Conservation (phyloP, 2,329 filamentous ascomycete species). For the Epichloe coenophiala region DNA sequence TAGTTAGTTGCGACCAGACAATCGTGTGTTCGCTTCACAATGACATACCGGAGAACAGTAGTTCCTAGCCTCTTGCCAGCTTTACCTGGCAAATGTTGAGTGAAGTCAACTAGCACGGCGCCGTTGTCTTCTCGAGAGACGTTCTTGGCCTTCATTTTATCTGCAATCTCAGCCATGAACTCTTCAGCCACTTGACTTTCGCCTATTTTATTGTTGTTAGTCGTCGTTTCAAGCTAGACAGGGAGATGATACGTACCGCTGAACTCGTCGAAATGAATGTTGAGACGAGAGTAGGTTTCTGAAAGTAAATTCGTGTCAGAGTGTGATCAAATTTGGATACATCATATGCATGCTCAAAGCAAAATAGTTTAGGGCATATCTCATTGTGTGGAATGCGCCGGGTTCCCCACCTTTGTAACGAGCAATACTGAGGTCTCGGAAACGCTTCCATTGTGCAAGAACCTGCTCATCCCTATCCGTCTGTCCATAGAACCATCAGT, state of each 20-base stretch:
- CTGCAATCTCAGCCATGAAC: conserved; percentile 50
- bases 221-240: not conserved
- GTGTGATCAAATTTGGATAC: not conserved
- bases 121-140: conserved; percentile 60
- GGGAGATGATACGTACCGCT: conserved; percentile 10
- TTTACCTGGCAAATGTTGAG: conserved; percentile 52
- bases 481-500: conserved; percentile 5
- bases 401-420: conserved; percentile 38
- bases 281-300: conserved; percentile 54
- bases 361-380: not conserved
- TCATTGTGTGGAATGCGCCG: not conserved
- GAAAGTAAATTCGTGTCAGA: not conserved
- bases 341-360: not conserved
- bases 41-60: conserved; percentile 45
- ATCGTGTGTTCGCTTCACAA: too few species aligned
- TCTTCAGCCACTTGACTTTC: conserved; percentile 59
- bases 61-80: conserved; percentile 56
- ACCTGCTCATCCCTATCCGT: conserved; percentile 51
- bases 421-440: conserved; percentile 53
- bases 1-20: not conserved
- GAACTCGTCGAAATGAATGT: conserved; percentile 60
- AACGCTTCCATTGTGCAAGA: conserved; percentile 48
- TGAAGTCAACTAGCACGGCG: conserved; percentile 59
- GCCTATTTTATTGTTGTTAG: conserved; percentile 29
- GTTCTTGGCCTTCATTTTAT: conserved; percentile 47